These are phyloP conservation scores for Inosperma sp. DNA, from an alignment of 768 basidiomycete genomes.

Conservation along the genomic window DNA sequence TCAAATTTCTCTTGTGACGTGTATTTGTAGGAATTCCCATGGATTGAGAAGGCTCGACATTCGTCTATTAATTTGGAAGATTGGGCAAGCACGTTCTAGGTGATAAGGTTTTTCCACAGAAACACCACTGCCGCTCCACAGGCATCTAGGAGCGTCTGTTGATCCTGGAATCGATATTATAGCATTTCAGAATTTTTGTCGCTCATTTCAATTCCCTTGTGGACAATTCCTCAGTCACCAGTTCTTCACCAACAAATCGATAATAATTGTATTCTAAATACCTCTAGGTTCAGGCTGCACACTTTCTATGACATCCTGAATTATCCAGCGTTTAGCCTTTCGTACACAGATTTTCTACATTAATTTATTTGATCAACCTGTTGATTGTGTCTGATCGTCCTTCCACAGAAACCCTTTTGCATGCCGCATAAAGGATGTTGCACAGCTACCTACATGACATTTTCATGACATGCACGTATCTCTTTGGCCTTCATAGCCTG, in stretches of 20 bases:
- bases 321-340: too few relatives aligned
- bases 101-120: background rate
- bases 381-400: too few relatives aligned
- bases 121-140: too few relatives aligned
- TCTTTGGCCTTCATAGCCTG: too few relatives aligned
- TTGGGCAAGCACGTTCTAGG: conserved; percentile 73
- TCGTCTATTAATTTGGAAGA: conserved; percentile 69
- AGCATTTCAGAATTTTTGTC: background rate
- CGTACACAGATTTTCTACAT: too few relatives aligned
- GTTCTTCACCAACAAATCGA: background rate
- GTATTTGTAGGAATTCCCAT: conserved; percentile 55
- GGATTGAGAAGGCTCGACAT: conserved; percentile 62
- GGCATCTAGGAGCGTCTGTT: too few relatives aligned
- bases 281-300: background rate
- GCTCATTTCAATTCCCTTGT: background rate
- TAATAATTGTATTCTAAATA: conserved; percentile 4
- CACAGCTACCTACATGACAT: too few relatives aligned
- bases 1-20: background rate
- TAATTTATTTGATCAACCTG: too few relatives aligned
- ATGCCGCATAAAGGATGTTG: too few relatives aligned
- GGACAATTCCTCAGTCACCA: background rate
- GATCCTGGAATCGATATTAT: too few relatives aligned
- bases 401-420: too few relatives aligned
- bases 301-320: background rate
- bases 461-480: too few relatives aligned